Base-by-base conservation (phyloP, 2,329 filamentous ascomycete species). In the Ophiosphaerella korrae region DNA sequence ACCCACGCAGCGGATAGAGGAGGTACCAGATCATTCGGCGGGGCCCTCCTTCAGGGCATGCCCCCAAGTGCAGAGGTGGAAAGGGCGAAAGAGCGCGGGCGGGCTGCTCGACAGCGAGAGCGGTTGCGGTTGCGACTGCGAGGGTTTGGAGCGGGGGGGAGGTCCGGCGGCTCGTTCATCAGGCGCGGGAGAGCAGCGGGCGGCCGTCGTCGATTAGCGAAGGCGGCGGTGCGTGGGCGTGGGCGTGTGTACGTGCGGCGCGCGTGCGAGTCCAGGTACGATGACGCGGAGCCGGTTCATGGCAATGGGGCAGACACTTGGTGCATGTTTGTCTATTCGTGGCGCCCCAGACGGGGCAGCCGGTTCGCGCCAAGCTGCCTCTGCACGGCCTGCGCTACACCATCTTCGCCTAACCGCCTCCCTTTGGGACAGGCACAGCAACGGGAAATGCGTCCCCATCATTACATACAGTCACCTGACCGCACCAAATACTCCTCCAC, bases 1-100 rank as follows among this genome's bases (percentile, higher is more conserved):
- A 89, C 88, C 88, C 87, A 82, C 88, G 82, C 62, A 92, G 79
- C 68, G 88, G 88, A 77, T 88, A 91, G 60, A 92, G 77, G 44
- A 92, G 76, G 77, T 88, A 90, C 87, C 87, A 90, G 75, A 90
- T 87, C 87, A 90, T 81, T 65, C 68, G 66, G 60, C 60, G 58
- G 53, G 36, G 57, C 55, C 57, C 62, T 50, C 40, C 48, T 35
- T 33, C 42, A 50, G 61, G 62, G 59, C 64, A 70, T 69, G 55
- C 60, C 57, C 63, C 45, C 49, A 44, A 39, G 16, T 39, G 44
- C 40, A 45, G 37, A 40, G 36, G 51, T 29, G 7, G 11, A 29
- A 29, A 29, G 26, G 7, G 26, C 43, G 33, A 39, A 29, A 45
- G 35, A 12, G 14, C 13, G 14, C 37, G 18, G 18, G 5, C 18